Percentiles rank a stretch among this genome's conserved stretches.
phyloP scores from a whole-genome alignment of 345 rosid genomes.

The Hypericum androsaemum region DNA sequence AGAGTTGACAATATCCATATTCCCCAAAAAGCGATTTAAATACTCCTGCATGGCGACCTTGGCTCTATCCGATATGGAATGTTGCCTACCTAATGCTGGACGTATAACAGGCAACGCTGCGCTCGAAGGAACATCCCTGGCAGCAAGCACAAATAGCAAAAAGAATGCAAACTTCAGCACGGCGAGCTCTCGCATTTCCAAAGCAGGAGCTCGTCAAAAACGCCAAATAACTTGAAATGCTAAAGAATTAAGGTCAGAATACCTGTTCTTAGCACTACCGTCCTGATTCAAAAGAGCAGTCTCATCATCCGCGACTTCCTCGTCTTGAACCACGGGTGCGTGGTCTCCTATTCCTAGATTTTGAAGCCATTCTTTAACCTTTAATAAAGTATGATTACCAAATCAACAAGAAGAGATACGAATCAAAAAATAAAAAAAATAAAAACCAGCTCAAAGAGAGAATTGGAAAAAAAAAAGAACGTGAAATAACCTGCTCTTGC shows the following conservation, averaged over 20 bases:
- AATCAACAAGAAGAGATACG: constrained; percentile 37
- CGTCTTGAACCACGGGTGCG: constrained; percentile 55
- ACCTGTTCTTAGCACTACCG: constrained; percentile 78
- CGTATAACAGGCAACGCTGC: constrained; percentile 94
- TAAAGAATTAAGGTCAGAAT: constrained; percentile 4
- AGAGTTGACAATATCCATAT: constrained; percentile 88
- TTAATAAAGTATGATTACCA: constrained; percentile 41
- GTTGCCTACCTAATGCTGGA: constrained; percentile 85
- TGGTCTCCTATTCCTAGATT: constrained; percentile 98
- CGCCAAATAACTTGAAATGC: neutral
- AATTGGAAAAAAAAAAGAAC: neutral
- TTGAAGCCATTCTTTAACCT: constrained; percentile 99
- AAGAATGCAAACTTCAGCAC: constrained; percentile 6
- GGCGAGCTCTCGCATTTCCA: too few species aligned
- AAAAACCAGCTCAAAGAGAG: neutral
- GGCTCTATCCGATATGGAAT: constrained; percentile 80
- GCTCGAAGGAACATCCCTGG: constrained; percentile 96
- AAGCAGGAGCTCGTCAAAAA: too few species aligned
- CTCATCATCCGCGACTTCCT: constrained; percentile 56
- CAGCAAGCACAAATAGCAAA: constrained; percentile 27
- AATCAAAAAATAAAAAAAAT: neutral
- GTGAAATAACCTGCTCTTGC: constrained; percentile 81
- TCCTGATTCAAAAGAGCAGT: constrained; percentile 55
- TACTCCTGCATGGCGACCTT: constrained; percentile 96
- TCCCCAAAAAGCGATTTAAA: constrained; percentile 84